Evolutionary conservation across 495 filamentous ascomycete species (phyloP), one percentile per base, ranked within the genome.

Genomic region (Hypomontagnella monticulosa): DNA sequence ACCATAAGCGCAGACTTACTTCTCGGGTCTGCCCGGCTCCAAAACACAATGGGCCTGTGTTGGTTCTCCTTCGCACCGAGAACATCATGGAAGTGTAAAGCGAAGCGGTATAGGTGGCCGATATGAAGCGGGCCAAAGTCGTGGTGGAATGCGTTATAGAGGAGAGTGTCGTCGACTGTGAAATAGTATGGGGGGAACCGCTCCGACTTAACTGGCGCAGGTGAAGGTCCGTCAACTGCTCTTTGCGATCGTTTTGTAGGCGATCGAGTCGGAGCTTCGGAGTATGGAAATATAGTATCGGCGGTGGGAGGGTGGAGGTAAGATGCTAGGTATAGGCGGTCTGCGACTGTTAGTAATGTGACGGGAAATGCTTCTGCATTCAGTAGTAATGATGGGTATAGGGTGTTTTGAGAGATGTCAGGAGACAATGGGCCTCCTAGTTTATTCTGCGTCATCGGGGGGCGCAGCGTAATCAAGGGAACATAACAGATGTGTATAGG

Each of bases 51-150:
- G 4, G 91, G 87, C 46, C 91, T 84, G 18, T 91, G 89, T 78
- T 91, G 89, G 30, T 86, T 88, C 71, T 86, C 84, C 53, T 91
- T 89, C 34, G 93, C 92, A 1, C 91, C 95, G 10, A 99, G 81
- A 42, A 98, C 91, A 71, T 97, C 93, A 71, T 99, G 96, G 73
- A 99, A 91, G 41, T 92, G 85, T 30, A 97, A 87, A 1, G 96
- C 93, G 78, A 98, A 99, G 34, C 95, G 85, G 80, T 99, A 98
- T 23, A 98, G 80, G 70, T 99, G 95, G 4, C 96, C 95, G 52
- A 98, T 96, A 79, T 99, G 96, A 18, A 98, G 82, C 67, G 95
- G 95, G 61, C 95, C 95, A 76, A 99, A 99, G 76, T 99, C 95
- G 59, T 94, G 93, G 76, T 97, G 93, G 80, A 99, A 99, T 6